Conservation (phyloP, 75 land plant species). For the Cunninghamia lanceolata region DNA sequence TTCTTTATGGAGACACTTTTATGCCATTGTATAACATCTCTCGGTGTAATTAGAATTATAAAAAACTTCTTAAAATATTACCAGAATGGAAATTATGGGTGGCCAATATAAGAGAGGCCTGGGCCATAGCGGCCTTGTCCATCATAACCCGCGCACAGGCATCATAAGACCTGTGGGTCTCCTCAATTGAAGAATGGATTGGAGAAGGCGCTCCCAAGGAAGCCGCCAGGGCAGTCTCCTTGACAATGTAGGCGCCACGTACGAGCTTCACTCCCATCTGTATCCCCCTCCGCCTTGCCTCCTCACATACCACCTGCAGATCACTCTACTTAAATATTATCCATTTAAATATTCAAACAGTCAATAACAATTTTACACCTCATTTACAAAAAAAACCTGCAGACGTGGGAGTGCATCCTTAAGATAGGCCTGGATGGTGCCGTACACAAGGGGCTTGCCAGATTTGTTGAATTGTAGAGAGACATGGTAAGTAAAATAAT, state of each 20-base stretch:
- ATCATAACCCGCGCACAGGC: slow-evolving; percentile 70
- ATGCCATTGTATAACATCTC: too few relatives aligned
- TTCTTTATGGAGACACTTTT: too few relatives aligned
- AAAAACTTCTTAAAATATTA: too few relatives aligned
- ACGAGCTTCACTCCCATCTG: slow-evolving; percentile 75
- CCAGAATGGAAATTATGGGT: slow-evolving; percentile 89
- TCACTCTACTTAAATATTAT: too few relatives aligned
- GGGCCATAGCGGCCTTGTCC: slow-evolving; percentile 46
- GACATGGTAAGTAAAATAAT: slow-evolving; percentile 66
- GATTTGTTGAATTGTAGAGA: slow-evolving; percentile 41
- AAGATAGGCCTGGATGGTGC: slow-evolving; percentile 83
- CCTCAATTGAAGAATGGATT: slow-evolving; percentile 56
- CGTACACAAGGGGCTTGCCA: slow-evolving; percentile 51
- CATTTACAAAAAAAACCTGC: too few relatives aligned
- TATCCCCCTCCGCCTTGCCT: slow-evolving; percentile 50
- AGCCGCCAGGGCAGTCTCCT: slow-evolving; percentile 57
- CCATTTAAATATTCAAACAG: too few relatives aligned
- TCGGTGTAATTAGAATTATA: too few relatives aligned
- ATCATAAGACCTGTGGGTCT: slow-evolving; percentile 74
- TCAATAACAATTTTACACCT: too few relatives aligned
- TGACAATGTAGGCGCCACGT: slow-evolving; percentile 79
- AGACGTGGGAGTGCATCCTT: slow-evolving; percentile 67
- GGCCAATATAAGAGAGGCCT: slow-evolving; percentile 58
- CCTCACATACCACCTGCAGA: slow-evolving; percentile 31
- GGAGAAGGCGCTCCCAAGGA: slow-evolving; percentile 59